A percentile compares a stretch with the other conserved stretches of the same genome.
Conservation (phyloP, 148 eudicot species). For the Camellia sinensis region DNA sequence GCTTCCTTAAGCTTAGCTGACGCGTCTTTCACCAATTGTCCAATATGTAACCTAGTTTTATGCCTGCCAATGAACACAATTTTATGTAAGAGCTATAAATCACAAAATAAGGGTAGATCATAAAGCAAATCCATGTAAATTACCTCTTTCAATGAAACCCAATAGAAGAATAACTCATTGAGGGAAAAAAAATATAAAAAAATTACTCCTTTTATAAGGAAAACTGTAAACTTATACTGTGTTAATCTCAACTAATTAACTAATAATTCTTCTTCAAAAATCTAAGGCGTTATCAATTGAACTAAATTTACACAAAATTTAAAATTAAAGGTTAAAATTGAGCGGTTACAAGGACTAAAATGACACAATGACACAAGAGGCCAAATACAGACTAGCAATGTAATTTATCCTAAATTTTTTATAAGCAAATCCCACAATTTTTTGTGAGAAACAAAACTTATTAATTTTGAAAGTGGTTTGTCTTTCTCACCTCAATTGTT, state of each 20-base stretch:
- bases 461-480: too few relatives aligned
- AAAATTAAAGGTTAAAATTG: too few relatives aligned
- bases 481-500: neutral
- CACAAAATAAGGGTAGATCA: neutral
- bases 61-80: constrained; percentile 28
- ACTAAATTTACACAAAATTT: too few relatives aligned
- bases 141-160: neutral
- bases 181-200: neutral
- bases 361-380: too few relatives aligned
- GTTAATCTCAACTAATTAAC: too few relatives aligned
- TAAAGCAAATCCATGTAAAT: neutral
- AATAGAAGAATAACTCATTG: neutral
- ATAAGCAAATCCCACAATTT: neutral
- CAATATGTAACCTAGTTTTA: constrained; percentile 38
- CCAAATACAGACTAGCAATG: too few relatives aligned
- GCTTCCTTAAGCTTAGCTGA: constrained; percentile 50
- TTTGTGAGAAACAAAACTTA: neutral
- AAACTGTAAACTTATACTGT: neutral
- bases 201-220: neutral
- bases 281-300: too few relatives aligned
- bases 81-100: neutral
- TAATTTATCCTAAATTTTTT: too few relatives aligned
- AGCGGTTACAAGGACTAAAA: too few relatives aligned
- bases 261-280: too few relatives aligned
- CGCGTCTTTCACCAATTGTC: constrained; percentile 50